These are phyloP conservation scores for Lactarius quietus DNA, from an alignment of 768 basidiomycete species.

Conservation along the genomic window DNA sequence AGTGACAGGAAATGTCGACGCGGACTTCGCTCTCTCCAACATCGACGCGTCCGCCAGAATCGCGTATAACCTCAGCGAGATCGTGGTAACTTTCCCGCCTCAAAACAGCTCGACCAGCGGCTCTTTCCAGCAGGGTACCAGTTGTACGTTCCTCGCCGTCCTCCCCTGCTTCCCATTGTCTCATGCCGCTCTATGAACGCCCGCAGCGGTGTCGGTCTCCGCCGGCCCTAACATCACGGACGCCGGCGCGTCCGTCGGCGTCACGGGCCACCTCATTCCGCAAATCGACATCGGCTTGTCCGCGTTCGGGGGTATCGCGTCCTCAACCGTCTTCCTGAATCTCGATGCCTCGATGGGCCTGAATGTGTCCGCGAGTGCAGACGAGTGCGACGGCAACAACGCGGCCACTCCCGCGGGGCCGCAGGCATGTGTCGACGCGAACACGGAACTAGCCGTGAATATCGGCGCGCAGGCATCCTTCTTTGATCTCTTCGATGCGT, in stretches of 20 bases:
- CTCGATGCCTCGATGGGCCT: constrained; percentile 13
- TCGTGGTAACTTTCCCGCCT: constrained; percentile 45
- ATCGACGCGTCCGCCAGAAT: constrained; percentile 40
- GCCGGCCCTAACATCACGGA: constrained; percentile 34
- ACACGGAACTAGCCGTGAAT: constrained; percentile 3
- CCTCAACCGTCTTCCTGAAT: constrained; percentile 10
- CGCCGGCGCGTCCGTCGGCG: constrained; percentile 34
- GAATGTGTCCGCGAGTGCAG: background rate
- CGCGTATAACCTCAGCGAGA: constrained; percentile 41
- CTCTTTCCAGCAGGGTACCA: constrained; percentile 39
- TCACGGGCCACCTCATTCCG: constrained; percentile 50
- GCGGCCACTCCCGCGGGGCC: background rate
- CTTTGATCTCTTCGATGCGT: background rate
- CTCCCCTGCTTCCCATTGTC: background rate
- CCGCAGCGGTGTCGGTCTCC: constrained; percentile 36
- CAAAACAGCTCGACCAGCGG: constrained; percentile 27
- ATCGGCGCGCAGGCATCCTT: constrained; percentile 1
- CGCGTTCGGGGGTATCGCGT: background rate
- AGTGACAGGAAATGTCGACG: constrained; percentile 35
- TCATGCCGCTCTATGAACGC: constrained; percentile 30
- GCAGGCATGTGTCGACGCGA: constrained; percentile 14
- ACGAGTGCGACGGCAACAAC: no score
- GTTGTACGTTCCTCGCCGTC: constrained; percentile 40
- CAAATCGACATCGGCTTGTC: constrained; percentile 21
- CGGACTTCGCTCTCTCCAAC: constrained; percentile 20